Conservation (phyloP, 2,329 filamentous ascomycete genomes). For the Chaetomium olivaceum region DNA sequence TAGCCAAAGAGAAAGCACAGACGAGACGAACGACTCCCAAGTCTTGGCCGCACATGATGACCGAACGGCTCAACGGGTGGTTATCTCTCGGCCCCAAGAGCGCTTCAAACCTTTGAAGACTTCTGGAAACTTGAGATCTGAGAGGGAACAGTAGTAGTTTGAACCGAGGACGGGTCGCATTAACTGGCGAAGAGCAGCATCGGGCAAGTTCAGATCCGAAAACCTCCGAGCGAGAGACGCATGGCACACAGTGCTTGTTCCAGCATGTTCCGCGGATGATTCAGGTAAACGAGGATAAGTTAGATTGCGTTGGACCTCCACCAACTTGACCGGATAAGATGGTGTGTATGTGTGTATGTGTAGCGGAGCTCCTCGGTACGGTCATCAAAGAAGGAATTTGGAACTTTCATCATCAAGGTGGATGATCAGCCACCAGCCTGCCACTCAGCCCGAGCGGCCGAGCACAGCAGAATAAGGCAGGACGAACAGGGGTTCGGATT, state of each 20-base stretch:
- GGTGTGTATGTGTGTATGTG: neutral
- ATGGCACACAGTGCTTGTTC: conserved; percentile 4
- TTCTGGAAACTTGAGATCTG: neutral
- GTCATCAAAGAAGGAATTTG: neutral
- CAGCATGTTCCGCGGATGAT: neutral
- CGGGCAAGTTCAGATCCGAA: neutral
- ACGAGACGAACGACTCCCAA: neutral
- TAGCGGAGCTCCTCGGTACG: neutral
- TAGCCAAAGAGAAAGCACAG: neutral
- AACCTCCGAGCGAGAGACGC: neutral
- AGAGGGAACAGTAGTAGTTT: neutral
- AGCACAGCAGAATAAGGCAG: neutral
- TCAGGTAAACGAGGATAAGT: neutral
- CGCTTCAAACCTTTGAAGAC: neutral
- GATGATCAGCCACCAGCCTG: neutral
- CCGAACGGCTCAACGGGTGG: neutral
- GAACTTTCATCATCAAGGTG: neutral
- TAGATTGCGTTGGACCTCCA: neutral
- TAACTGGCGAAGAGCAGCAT: neutral
- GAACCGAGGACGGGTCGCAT: too few relatives aligned
- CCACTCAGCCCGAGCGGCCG: neutral
- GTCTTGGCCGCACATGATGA: neutral
- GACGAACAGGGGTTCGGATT: conserved; percentile 2
- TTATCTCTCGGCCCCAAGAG: neutral
- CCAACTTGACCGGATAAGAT: neutral